Percentiles rank a stretch among this genome's conserved stretches.
Evolutionary conservation across 139 green algal genomes (phyloP).

Genomic region (Edaphochlamys debaryana): DNA sequence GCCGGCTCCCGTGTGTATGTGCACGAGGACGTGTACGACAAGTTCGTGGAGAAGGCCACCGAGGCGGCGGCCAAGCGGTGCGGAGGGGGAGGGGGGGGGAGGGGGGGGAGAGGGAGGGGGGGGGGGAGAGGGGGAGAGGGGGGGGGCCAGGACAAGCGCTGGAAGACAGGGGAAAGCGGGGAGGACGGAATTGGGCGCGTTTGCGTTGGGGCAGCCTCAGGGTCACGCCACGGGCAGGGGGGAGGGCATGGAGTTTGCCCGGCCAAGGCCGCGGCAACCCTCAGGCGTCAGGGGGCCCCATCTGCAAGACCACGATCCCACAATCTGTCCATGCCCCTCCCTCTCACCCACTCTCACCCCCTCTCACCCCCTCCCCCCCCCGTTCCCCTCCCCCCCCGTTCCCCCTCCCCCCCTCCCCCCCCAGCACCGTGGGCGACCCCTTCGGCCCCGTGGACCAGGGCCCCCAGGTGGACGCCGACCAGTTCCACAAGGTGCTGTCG

Average conservation of each 20-base stretch:
- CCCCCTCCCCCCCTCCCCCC: not conserved
- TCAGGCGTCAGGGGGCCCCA: too few relatives aligned
- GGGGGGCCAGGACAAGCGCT: too few relatives aligned
- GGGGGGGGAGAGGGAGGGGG: too few relatives aligned
- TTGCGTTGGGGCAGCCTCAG: too few relatives aligned
- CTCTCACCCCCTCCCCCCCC: too few relatives aligned
- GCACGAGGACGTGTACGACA: slow-evolving; percentile 78
- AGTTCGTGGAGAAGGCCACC: slow-evolving; percentile 69
- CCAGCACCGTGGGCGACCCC: slow-evolving; percentile 73
- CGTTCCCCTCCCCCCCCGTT: not conserved
- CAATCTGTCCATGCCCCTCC: not conserved
- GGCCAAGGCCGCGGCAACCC: too few relatives aligned
- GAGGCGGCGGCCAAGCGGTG: slow-evolving; percentile 53
- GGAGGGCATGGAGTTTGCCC: not conserved
- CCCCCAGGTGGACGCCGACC: slow-evolving; percentile 63
- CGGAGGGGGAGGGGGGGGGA: not conserved
- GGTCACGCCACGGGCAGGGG: not conserved
- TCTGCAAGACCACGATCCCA: too few relatives aligned
- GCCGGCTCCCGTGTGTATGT: slow-evolving; percentile 75
- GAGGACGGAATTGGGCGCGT: not conserved
- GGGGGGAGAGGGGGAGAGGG: too few relatives aligned
- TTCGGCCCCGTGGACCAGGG: slow-evolving; percentile 77
- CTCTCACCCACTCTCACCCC: too few relatives aligned
- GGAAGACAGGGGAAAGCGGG: too few relatives aligned
- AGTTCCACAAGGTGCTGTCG: slow-evolving; percentile 75